Conservation (phyloP, 2,329 filamentous ascomycete species). For the Pseudogymnoascus sp. region DNA sequence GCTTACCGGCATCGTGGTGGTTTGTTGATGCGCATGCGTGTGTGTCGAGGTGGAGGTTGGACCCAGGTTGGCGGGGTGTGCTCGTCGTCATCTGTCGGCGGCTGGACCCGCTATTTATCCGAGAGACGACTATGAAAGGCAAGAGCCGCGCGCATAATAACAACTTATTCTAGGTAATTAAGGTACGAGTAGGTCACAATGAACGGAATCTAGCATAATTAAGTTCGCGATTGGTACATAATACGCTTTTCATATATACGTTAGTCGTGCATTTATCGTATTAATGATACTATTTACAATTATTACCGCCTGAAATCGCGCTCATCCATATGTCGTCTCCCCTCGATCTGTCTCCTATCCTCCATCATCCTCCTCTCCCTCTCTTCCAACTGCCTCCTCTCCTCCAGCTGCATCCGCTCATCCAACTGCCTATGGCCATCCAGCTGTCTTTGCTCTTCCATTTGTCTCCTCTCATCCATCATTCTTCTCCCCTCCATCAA, state of each 20-base stretch:
- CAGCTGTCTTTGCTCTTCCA: not conserved
- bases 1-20: conserved; percentile 5
- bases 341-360: not conserved
- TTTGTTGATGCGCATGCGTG: conserved; percentile 7
- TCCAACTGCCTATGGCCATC: not conserved
- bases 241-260: conserved; percentile 5
- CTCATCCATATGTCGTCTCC: not conserved
- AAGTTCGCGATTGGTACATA: not conserved
- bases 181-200: not conserved
- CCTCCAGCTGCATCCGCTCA: not conserved
- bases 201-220: not conserved
- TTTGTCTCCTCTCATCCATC: not conserved
- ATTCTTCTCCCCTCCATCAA: not conserved
- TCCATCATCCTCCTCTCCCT: conserved; percentile 6
- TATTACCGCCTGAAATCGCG: conserved; percentile 7
- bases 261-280: not conserved
- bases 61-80: not conserved
- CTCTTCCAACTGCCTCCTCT: not conserved
- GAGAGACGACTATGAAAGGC: not conserved
- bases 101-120: conserved; percentile 7
- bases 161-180: not conserved
- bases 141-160: conserved; percentile 2
- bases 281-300: conserved; percentile 7
- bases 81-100: conserved; percentile 7
- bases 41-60: not conserved